phyloP scores from a whole-genome alignment of 305 asterid species.

The Fraxinus nigra region DNA sequence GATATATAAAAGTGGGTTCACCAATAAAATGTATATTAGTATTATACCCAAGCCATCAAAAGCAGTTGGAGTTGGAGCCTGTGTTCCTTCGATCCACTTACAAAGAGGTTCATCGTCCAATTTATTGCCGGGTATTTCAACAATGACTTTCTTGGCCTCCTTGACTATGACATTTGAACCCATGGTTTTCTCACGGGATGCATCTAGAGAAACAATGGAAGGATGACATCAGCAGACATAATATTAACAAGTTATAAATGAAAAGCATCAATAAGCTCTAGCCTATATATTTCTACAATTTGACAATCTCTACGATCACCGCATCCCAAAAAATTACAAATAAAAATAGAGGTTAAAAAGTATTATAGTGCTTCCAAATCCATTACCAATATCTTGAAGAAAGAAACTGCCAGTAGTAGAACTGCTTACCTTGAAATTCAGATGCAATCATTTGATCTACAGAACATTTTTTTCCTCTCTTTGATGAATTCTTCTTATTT shows the following conservation, averaged over 20 bases:
- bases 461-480: conserved; percentile 42
- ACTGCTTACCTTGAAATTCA: conserved; percentile 42
- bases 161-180: conserved; percentile 23
- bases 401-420: conserved; percentile 14
- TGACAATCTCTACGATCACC: background rate
- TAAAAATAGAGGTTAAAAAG: background rate
- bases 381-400: background rate
- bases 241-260: conserved; percentile 1
- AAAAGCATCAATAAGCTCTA: background rate
- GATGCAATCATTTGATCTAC: conserved; percentile 25
- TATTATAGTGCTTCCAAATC: background rate
- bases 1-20: background rate
- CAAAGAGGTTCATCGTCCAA: conserved; percentile 74
- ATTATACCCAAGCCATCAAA: conserved; percentile 51
- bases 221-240: conserved; percentile 7
- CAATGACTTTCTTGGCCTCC: conserved; percentile 24
- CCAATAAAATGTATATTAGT: conserved; percentile 16
- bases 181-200: conserved; percentile 29
- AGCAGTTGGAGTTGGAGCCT: conserved; percentile 42
- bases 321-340: background rate
- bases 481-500: conserved; percentile 32
- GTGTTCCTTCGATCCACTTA: conserved; percentile 59
- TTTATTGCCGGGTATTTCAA: conserved; percentile 33
- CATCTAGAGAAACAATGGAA: conserved; percentile 39
- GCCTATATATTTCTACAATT: background rate